These are phyloP conservation scores for Earliella scabrosa DNA, from an alignment of 1,284 basidiomycete species.

Conservation along the genomic window DNA sequence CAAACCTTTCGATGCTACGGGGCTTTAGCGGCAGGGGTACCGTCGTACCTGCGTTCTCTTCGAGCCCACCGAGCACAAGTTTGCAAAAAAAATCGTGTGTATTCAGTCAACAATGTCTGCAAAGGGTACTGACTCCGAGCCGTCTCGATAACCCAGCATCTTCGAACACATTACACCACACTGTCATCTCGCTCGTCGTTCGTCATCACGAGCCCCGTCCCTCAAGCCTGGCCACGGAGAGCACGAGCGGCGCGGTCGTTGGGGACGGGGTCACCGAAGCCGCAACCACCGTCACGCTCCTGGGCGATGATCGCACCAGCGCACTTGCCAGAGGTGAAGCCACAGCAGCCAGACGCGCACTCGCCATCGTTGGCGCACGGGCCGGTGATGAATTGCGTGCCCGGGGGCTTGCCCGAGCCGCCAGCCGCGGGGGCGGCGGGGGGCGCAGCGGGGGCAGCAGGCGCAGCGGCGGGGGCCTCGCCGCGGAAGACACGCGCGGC, in stretches of 20 bases:
- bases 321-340: constrained; percentile 16
- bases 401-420: background rate
- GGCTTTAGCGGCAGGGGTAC: no score
- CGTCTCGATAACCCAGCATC: no score
- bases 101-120: no score
- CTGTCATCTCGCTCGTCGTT: no score
- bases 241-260: constrained; percentile 12
- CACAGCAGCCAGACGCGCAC: constrained; percentile 17
- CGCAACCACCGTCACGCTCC: constrained; percentile 17
- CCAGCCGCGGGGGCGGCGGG: background rate
- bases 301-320: constrained; percentile 16
- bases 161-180: no score
- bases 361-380: constrained; percentile 15
- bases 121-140: no score
- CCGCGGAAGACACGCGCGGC: constrained; percentile 3
- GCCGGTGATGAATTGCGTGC: constrained; percentile 16
- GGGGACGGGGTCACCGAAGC: constrained; percentile 12
- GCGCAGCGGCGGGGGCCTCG: background rate
- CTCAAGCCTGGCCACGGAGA: constrained; percentile 1
- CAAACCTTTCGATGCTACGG: no score
- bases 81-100: no score
- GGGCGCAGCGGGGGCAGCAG: background rate
- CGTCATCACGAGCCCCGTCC: no score
- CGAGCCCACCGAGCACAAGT: no score
- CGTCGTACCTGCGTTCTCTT: no score